These are phyloP conservation scores for Myochromella boudieri DNA, from an alignment of 768 basidiomycete genomes.

Conservation along the genomic window DNA sequence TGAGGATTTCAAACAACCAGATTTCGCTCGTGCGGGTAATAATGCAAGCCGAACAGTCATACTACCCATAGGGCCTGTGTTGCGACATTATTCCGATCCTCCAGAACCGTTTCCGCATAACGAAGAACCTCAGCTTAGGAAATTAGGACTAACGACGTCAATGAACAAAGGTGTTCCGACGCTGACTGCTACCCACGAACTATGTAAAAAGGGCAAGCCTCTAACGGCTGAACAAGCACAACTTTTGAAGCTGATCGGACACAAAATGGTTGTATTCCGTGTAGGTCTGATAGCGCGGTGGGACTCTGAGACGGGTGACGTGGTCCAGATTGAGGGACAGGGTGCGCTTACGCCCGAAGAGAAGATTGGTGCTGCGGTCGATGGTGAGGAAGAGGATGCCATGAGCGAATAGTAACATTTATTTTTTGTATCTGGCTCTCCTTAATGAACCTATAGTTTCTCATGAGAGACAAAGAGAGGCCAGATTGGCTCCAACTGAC, in stretches of 20 bases:
- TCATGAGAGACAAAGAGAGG: no score
- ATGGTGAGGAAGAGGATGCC: constrained; percentile 24
- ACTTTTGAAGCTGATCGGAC: constrained; percentile 86
- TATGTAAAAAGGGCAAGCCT: constrained; percentile 81
- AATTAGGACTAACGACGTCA: constrained; percentile 82
- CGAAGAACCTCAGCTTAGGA: constrained; percentile 94
- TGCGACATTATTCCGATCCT: constrained; percentile 76
- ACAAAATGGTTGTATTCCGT: constrained; percentile 84
- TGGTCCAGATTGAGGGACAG: constrained; percentile 55
- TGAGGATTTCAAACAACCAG: constrained; percentile 81
- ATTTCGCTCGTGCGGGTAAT: constrained; percentile 91
- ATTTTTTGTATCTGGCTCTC: constrained; percentile 8
- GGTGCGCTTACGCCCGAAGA: constrained; percentile 36
- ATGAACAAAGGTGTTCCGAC: constrained; percentile 89
- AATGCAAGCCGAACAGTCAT: constrained; percentile 69
- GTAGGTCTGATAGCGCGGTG: constrained; percentile 72
- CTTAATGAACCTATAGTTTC: no score
- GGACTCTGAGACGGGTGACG: constrained; percentile 67
- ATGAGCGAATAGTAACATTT: constrained; percentile 54
- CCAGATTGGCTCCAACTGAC: no score
- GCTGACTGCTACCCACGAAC: constrained; percentile 71
- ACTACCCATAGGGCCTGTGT: constrained; percentile 82
- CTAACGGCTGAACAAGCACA: constrained; percentile 89
- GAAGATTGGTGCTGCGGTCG: constrained; percentile 29
- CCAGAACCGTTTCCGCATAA: constrained; percentile 94